Conservation (phyloP, 495 filamentous ascomycete genomes). For the Jackrogersella multiformis region DNA sequence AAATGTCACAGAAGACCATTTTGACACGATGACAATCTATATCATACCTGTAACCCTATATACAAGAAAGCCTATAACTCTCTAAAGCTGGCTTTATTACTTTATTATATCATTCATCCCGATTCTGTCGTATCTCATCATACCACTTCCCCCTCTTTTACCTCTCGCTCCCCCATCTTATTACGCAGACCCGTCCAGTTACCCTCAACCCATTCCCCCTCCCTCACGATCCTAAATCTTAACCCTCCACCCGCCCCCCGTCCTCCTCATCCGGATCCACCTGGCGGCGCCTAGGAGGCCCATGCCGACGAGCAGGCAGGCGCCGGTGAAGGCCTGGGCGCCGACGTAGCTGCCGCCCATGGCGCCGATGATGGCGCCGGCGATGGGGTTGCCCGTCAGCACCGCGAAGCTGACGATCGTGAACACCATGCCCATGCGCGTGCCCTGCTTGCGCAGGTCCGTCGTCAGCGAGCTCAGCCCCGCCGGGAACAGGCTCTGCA, state of each 20-base stretch:
- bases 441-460: conserved; percentile 73
- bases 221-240: conserved; percentile 33
- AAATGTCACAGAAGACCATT: too few relatives aligned
- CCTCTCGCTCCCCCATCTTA: background rate
- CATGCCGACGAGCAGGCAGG: conserved; percentile 53
- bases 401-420: conserved; percentile 76
- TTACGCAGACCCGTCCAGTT: too few relatives aligned
- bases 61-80: too few relatives aligned
- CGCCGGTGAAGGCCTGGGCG: conserved; percentile 70
- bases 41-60: too few relatives aligned
- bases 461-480: conserved; percentile 66
- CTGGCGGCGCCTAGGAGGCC: conserved; percentile 55
- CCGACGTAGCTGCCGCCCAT: conserved; percentile 65
- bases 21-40: too few relatives aligned
- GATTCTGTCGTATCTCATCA: too few relatives aligned
- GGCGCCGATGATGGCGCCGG: conserved; percentile 69
- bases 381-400: conserved; percentile 79
- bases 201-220: too few relatives aligned
- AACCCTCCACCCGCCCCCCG: conserved; percentile 39
- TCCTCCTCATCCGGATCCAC: conserved; percentile 47
- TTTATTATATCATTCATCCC: too few relatives aligned
- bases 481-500: conserved; percentile 75
- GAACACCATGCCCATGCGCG: conserved; percentile 83
- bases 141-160: background rate
- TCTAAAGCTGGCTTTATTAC: too few relatives aligned